Percentiles rank a stretch among this genome's conserved stretches.
phyloP scores from a whole-genome alignment of 202 grass and related monocot species.

The Zizania palustris region DNA sequence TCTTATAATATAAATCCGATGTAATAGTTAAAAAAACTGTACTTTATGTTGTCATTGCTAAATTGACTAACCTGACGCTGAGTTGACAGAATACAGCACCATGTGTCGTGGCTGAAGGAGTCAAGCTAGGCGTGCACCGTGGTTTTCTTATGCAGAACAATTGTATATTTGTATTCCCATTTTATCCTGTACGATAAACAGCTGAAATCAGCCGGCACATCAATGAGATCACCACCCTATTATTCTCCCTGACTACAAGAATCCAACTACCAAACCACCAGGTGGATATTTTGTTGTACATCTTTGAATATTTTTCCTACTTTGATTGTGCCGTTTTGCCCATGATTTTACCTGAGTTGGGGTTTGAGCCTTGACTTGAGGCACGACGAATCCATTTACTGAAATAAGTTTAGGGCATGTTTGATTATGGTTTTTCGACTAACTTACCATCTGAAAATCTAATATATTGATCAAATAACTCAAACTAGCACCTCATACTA shows the following conservation, averaged over 20 bases:
- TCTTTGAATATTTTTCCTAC: not conserved
- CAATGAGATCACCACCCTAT: not conserved
- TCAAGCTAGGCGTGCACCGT: slow-evolving; percentile 3
- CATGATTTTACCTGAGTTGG: slow-evolving; percentile 1
- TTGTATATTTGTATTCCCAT: not conserved
- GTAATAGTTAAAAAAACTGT: too few relatives aligned
- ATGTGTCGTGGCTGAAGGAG: slow-evolving; percentile 21
- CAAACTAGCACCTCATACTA: too few relatives aligned
- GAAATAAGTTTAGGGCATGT: not conserved
- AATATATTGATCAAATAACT: too few relatives aligned
- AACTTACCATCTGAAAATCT: too few relatives aligned
- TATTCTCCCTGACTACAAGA: not conserved
- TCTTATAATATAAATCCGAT: too few relatives aligned
- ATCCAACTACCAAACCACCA: not conserved
- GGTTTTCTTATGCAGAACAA: not conserved
- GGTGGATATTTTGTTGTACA: not conserved
- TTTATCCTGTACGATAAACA: not conserved
- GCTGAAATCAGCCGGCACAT: not conserved
- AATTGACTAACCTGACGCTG: slow-evolving; percentile 23
- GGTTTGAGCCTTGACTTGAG: not conserved
- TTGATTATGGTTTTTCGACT: too few relatives aligned
- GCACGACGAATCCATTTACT: too few relatives aligned
- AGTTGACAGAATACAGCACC: not conserved
- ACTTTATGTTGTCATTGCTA: not conserved
- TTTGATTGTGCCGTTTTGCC: not conserved